These are phyloP conservation scores for Xylaria castorea DNA, from an alignment of 495 filamentous ascomycete genomes.

Conservation along the genomic window DNA sequence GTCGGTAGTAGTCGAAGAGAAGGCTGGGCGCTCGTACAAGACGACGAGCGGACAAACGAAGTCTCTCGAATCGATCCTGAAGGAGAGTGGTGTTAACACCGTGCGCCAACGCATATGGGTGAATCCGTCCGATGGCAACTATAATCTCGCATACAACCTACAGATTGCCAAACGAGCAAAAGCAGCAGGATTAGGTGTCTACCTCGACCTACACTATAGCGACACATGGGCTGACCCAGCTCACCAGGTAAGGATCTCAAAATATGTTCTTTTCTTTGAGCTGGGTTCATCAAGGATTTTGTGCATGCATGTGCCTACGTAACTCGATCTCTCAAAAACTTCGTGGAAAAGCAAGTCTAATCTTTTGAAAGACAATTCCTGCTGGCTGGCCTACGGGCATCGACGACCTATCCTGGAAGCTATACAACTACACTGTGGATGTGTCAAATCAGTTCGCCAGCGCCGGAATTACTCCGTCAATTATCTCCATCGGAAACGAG, in stretches of 20 bases:
- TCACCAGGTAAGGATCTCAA: conserved; percentile 38
- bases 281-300: background rate
- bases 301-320: background rate
- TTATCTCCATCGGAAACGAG: conserved; percentile 75
- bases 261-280: background rate
- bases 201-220: conserved; percentile 73
- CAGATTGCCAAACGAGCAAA: conserved; percentile 68
- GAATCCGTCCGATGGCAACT: conserved; percentile 67
- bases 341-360: conserved; percentile 8
- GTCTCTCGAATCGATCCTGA: conserved; percentile 68
- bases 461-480: conserved; percentile 60
- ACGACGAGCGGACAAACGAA: conserved; percentile 58
- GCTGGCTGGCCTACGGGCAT: conserved; percentile 67
- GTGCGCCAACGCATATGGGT: conserved; percentile 78
- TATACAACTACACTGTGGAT: conserved; percentile 71
- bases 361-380: conserved; percentile 53
- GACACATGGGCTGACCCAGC: conserved; percentile 66
- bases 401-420: conserved; percentile 62
- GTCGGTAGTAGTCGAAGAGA: conserved; percentile 70
- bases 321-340: background rate
- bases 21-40: conserved; percentile 65
- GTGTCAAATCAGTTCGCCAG: conserved; percentile 65
- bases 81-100: conserved; percentile 69
- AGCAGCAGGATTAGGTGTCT: conserved; percentile 67
- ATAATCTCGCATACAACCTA: conserved; percentile 74